Conservation (phyloP, 176 grass and related monocot species). For the Hsuehochloa calcarea region DNA sequence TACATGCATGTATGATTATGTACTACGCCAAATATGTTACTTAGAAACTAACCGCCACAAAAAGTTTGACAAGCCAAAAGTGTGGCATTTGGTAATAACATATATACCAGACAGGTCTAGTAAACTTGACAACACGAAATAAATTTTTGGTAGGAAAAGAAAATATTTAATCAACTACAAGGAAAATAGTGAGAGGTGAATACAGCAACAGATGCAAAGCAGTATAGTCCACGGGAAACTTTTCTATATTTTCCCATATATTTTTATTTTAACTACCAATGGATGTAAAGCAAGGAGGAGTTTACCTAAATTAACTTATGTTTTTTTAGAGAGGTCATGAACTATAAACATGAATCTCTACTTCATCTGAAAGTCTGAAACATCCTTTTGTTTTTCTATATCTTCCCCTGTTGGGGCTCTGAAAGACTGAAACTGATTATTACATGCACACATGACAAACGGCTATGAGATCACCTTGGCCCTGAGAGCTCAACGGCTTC, state of each 20-base stretch:
- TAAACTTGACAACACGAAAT: neutral
- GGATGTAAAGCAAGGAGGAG: neutral
- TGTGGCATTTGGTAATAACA: neutral
- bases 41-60: neutral
- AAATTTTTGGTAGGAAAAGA: neutral
- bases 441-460: neutral
- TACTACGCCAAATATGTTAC: neutral
- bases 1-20: neutral
- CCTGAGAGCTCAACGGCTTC: conserved; percentile 76
- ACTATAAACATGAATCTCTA: conserved; percentile 1
- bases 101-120: neutral
- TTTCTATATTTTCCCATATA: neutral
- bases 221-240: neutral
- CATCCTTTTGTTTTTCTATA: neutral
- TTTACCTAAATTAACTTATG: neutral
- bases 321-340: conserved; percentile 12
- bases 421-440: neutral
- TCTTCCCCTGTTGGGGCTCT: neutral
- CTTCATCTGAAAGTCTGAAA: neutral
- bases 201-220: neutral
- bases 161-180: neutral
- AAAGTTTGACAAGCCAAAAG: neutral
- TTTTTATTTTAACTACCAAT: neutral
- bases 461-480: conserved; percentile 48
- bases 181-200: neutral